A percentile compares a stretch with the other conserved stretches of the same genome.
These are phyloP conservation scores for Stephanodiscus minutulus DNA, from an alignment of 108 stramenopile genomes.

Conservation along the genomic window DNA sequence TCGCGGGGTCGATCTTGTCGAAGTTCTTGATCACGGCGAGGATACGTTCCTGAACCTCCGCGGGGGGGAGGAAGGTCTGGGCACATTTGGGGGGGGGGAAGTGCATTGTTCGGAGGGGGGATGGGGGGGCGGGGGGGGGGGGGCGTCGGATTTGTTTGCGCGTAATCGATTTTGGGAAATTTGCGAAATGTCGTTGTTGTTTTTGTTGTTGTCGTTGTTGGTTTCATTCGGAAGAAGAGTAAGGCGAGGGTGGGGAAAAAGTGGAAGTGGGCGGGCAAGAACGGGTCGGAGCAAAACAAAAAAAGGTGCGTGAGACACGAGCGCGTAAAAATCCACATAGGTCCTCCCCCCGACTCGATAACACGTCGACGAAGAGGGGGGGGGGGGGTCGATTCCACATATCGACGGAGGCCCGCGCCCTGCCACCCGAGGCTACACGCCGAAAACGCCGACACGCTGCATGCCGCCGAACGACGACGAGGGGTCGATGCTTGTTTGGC, in stretches of 20 bases:
- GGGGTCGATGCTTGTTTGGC: background rate
- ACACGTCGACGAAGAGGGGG: background rate
- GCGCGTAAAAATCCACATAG: background rate
- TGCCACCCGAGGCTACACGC: too few species aligned
- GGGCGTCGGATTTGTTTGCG: too few species aligned
- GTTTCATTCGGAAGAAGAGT: background rate
- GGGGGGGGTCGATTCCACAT: background rate
- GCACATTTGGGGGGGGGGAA: background rate
- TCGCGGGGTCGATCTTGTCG: slow-evolving; percentile 93
- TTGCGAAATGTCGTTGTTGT: background rate
- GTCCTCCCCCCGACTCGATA: background rate
- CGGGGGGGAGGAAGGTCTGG: slow-evolving; percentile 91
- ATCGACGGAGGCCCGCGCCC: too few species aligned
- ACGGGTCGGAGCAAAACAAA: background rate
- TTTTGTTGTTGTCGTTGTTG: background rate
- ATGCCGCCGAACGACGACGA: too few species aligned
- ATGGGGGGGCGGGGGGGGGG: too few species aligned
- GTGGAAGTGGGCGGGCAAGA: background rate
- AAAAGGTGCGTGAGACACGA: background rate
- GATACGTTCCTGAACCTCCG: slow-evolving; percentile 93
- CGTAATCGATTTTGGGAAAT: background rate
- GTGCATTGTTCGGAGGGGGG: too few species aligned
- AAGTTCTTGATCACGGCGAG: slow-evolving; percentile 97
- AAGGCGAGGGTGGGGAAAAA: background rate
- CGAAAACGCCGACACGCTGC: background rate